Base-by-base conservation (phyloP, 305 asterid genomes). In the Withania somnifera region DNA sequence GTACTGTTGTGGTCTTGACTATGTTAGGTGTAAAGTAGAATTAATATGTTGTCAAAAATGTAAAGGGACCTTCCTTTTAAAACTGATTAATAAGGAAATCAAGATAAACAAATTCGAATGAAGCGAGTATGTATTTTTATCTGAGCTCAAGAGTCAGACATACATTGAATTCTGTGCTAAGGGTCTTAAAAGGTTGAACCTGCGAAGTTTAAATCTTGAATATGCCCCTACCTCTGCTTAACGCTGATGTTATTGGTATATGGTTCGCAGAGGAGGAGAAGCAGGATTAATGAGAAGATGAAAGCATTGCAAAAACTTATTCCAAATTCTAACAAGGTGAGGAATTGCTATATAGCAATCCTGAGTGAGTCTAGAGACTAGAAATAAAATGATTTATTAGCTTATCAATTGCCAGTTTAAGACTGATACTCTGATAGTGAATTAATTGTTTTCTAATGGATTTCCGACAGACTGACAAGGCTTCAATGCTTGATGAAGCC, bases 241-340 rank as follows among this genome's bases (percentile, higher is more conserved):
- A 6, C 40, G 6, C 6, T 36, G 6, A 26, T 61, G 40, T 61
- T 61, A 0, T 61, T 13, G 40, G 42, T 14, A 28, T 61, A 3
- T 56, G 34, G 64, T 68, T 71, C 28, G 50, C 89, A 92, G 97
- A 89, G 97, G 87, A 91, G 98, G 78, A 91, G 97, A 79, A 90
- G 98, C 88, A 89, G 97, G 87, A 93, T 93, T 19, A 93, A 93
- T 85, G 98, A 93, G 88, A 93, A 93, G 82, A 92, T 92, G 97
- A 93, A 91, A 83, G 97, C 95, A 52, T 82, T 93, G 82, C 98
- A 93, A 82, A 92, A 92, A 85, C 88, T 93, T 13, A 92, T 93
- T 60, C 98, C 98, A 4, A 93, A 92, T 83, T 90, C 97, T 28
- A 92, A 93, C 92, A 93, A 93, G 94, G 98, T 88, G 76, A 76